Conservation (phyloP, 805 yeast genomes). For the Nakazawaea populi region DNA sequence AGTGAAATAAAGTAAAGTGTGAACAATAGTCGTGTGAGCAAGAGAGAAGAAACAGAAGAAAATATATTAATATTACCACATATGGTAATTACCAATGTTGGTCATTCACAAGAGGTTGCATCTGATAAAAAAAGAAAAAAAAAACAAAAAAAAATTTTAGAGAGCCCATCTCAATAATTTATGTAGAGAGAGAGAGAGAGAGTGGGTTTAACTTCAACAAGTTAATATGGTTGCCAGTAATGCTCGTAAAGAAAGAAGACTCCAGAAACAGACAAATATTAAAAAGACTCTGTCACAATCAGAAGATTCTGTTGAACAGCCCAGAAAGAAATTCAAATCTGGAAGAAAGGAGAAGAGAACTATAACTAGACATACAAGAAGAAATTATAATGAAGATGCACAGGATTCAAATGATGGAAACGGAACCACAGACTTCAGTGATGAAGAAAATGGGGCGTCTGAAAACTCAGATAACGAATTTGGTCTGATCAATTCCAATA, state of each 20-base stretch:
- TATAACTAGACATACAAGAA: slow-evolving; percentile 49
- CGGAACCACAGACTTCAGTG: neutral
- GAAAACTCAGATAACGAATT: slow-evolving; percentile 18
- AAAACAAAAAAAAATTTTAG: neutral
- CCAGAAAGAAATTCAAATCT: slow-evolving; percentile 22
- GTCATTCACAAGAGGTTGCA: neutral
- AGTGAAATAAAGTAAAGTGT: too few relatives aligned
- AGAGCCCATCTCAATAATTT: too few relatives aligned
- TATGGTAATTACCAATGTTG: neutral
- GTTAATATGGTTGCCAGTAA: slow-evolving; percentile 15
- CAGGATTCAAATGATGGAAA: slow-evolving; percentile 15
- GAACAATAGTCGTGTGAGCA: too few relatives aligned
- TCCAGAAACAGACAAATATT: slow-evolving; percentile 1
- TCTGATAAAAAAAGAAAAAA: neutral
- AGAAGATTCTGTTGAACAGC: neutral
- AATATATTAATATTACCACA: neutral
- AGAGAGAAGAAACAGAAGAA: too few relatives aligned
- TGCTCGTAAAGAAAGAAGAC: slow-evolving; percentile 14
- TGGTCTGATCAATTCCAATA: slow-evolving; percentile 21
- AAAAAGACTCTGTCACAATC: neutral
- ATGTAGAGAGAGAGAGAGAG: neutral
- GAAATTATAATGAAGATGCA: slow-evolving; percentile 21
- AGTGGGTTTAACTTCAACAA: neutral
- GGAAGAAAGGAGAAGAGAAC: slow-evolving; percentile 62
- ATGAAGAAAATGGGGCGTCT: slow-evolving; percentile 13